Base-by-base conservation (phyloP, 441 rosid genomes). In the Populus hybrid region DNA sequence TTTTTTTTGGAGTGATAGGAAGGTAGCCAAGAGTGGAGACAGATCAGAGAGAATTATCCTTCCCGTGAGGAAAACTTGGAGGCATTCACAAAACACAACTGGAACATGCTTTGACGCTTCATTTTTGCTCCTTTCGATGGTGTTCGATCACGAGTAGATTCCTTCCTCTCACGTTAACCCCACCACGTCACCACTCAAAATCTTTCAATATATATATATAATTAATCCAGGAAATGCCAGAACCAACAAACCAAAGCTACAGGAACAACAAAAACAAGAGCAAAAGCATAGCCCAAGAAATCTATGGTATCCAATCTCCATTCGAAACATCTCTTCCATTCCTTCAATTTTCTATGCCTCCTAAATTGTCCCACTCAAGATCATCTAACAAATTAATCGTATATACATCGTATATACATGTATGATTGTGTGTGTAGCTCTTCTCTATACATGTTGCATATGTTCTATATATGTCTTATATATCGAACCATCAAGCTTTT, bases 61-160 rank as follows among this genome's bases (percentile, higher is more conserved):
- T 67, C 70, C 70, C 70, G 70, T 67, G 70, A 67, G 70, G 34
- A 26, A 67, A 67, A 1, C 32, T 67, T 67, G 70, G 70, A 67
- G 35, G 70, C 70, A 67, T 67, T 67, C 70, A 67, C 16, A 5
- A 26, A 67, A 28, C 30, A 64, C 30, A 65, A 23, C 68, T 65
- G 68, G 68, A 65, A 65, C 68, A 21, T 65, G 32, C 68, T 65
- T 65, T 65, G 68, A 65, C 68, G 68, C 68, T 65, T 65, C 68
- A 65, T 65, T 65, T 65, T 65, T 65, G 68, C 68, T 65, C 1
- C 28, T 65, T 65, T 67, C 69, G 69, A 67, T 67, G 69, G 69
- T 67, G 69, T 67, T 67, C 69, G 69, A 67, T 67, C 69, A 67
- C 69, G 69, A 67, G 69, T 26, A 67, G 69, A 67, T 67, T 67